Conservation (phyloP, 176 grass and related monocot genomes). For the Oryza glaberrima region DNA sequence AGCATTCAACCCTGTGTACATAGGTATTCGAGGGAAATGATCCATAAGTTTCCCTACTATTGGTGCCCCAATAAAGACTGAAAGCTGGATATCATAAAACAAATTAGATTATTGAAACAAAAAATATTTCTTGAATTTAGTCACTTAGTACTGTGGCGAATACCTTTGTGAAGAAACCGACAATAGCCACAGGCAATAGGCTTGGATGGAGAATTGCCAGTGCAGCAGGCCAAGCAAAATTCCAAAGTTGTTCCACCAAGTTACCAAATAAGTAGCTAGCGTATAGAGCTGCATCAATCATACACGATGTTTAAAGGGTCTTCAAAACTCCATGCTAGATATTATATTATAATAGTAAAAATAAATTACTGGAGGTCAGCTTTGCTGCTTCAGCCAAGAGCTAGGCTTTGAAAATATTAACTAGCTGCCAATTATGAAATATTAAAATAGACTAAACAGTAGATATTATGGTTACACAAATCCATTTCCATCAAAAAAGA, state of each 20-base stretch:
- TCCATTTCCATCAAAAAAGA: too few species aligned
- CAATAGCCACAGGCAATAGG: conserved; percentile 88
- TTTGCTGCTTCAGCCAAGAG: not conserved
- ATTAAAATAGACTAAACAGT: too few species aligned
- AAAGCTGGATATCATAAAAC: conserved; percentile 60
- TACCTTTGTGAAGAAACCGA: conserved; percentile 98
- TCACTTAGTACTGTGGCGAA: not conserved
- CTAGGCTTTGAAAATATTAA: too few species aligned
- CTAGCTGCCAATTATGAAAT: too few species aligned
- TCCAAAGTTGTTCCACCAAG: conserved; percentile 95
- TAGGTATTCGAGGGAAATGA: conserved; percentile 84
- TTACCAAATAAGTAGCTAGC: conserved; percentile 89
- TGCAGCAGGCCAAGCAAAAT: conserved; percentile 88
- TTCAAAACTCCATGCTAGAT: conserved; percentile 22
- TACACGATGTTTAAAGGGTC: conserved; percentile 42
- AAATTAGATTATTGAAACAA: conserved; percentile 37
- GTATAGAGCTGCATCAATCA: conserved; percentile 74
- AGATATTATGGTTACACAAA: too few species aligned
- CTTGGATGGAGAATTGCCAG: conserved; percentile 88
- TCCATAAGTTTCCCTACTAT: conserved; percentile 95
- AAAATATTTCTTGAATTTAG: not conserved
- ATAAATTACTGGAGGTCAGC: not conserved
- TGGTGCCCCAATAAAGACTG: conserved; percentile 84
- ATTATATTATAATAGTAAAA: not conserved
- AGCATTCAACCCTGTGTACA: conserved; percentile 83